Conservation (phyloP, 306 rosid genomes). For the Lathyrus aphaca region DNA sequence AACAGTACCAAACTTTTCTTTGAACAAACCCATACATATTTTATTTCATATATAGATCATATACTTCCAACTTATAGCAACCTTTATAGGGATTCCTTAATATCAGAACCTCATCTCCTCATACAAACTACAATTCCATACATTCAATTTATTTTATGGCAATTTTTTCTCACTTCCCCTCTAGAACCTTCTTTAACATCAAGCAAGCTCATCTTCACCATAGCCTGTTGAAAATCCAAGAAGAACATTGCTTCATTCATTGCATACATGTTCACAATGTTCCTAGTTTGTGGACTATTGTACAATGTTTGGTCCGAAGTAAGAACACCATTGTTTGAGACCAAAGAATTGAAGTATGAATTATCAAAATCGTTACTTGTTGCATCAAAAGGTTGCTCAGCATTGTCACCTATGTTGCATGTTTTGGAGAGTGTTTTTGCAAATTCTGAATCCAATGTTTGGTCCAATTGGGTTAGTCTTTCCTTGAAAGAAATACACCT, state of each 20-base stretch:
- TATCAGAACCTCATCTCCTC: too few species aligned
- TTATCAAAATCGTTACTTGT: slow-evolving; percentile 69
- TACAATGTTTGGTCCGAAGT: slow-evolving; percentile 68
- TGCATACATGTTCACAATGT: slow-evolving; percentile 63
- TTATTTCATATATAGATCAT: too few species aligned
- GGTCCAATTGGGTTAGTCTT: slow-evolving; percentile 50
- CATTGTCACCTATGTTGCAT: slow-evolving; percentile 63
- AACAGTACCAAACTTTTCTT: too few species aligned
- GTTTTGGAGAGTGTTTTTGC: slow-evolving; percentile 58
- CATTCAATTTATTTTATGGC: slow-evolving; percentile 58
- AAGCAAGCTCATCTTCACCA: slow-evolving; percentile 74
- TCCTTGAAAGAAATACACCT: slow-evolving; percentile 71
- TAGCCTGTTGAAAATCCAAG: slow-evolving; percentile 47
- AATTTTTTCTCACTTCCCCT: slow-evolving; percentile 62
- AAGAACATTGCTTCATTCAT: slow-evolving; percentile 69
- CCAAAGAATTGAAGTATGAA: slow-evolving; percentile 54
- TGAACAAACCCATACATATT: too few species aligned
- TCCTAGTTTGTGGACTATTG: slow-evolving; percentile 48
- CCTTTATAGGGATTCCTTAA: too few species aligned
- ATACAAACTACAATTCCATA: too few species aligned
- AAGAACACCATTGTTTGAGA: slow-evolving; percentile 59
- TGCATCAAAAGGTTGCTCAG: slow-evolving; percentile 65
- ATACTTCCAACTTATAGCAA: too few species aligned
- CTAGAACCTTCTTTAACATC: slow-evolving; percentile 62
- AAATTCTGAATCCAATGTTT: slow-evolving; percentile 53